Conservation (phyloP, 1,139 yeast genomes). For the Tardiomyces depauwii region DNA sequence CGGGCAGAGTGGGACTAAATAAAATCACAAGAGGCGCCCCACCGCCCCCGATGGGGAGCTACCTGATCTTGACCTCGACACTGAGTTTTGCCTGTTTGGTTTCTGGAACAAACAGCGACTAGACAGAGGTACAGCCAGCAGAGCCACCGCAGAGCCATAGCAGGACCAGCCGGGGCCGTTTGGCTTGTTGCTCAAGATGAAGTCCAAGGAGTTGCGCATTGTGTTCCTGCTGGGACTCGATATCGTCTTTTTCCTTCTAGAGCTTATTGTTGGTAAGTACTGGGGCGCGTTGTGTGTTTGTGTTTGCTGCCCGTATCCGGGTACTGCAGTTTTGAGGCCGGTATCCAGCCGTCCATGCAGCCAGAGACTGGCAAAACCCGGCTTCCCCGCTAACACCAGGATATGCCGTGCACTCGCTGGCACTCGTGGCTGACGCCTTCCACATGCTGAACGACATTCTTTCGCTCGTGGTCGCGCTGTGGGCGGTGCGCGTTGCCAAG, state of each 20-base stretch:
- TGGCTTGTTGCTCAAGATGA: constrained; percentile 11
- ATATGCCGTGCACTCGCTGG: constrained; percentile 83
- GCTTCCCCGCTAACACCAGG: constrained; percentile 19
- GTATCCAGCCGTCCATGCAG: too few species aligned
- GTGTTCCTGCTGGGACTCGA: constrained; percentile 63
- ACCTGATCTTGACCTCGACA: too few species aligned
- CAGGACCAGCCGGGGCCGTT: not conserved
- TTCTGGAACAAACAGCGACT: not conserved
- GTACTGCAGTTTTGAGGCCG: too few species aligned
- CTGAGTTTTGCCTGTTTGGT: too few species aligned
- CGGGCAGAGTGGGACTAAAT: not conserved
- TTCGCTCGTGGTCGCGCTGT: constrained; percentile 78
- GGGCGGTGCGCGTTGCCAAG: constrained; percentile 93
- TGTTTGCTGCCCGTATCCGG: too few species aligned
- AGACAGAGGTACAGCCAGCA: not conserved
- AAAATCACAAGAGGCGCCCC: not conserved
- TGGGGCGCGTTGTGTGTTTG: too few species aligned
- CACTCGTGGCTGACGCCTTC: constrained; percentile 90
- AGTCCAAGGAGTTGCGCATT: constrained; percentile 63
- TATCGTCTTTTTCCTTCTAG: constrained; percentile 73
- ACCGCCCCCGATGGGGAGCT: not conserved
- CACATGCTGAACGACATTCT: constrained; percentile 95
- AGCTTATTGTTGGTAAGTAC: constrained; percentile 48
- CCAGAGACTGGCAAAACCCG: too few species aligned
- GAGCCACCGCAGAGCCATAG: not conserved